Percentiles rank a stretch among this genome's conserved stretches.
These are phyloP conservation scores for Linum tenue DNA, from an alignment of 345 rosid genomes.

Conservation along the genomic window DNA sequence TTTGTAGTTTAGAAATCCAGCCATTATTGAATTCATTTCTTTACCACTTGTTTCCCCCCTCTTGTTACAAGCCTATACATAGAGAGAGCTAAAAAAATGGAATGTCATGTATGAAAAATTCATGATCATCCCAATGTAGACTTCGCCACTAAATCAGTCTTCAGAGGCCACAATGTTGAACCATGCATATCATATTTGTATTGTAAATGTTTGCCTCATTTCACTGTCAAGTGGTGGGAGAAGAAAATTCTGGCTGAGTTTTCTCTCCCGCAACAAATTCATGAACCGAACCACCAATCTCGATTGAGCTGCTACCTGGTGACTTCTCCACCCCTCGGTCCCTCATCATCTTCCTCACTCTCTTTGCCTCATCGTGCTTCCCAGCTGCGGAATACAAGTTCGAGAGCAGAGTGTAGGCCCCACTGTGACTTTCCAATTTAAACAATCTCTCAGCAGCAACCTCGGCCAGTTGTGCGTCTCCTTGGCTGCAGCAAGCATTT, in stretches of 20 bases:
- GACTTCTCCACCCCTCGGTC: conserved; percentile 16
- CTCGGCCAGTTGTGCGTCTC: conserved; percentile 21
- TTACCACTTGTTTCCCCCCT: neutral
- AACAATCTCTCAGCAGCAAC: conserved; percentile 28
- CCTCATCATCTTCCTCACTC: conserved; percentile 18
- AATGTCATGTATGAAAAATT: neutral
- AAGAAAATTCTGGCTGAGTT: conserved; percentile 7
- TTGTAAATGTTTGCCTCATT: no score
- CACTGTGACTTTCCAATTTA: conserved; percentile 29
- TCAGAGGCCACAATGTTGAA: neutral
- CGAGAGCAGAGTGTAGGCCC: conserved; percentile 25
- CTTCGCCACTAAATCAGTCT: no score
- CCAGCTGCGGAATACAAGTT: conserved; percentile 23
- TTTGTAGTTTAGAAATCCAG: conserved; percentile 35
- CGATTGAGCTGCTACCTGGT: conserved; percentile 23
- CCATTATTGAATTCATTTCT: conserved; percentile 7
- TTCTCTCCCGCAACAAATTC: conserved; percentile 21
- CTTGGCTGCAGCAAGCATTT: conserved; percentile 17
- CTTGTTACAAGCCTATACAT: no score
- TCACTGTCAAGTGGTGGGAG: no score
- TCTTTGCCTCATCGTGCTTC: conserved; percentile 26
- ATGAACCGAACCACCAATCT: conserved; percentile 15
- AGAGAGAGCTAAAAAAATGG: no score
- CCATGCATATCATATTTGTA: no score
- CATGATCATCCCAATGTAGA: no score